Percentiles rank a stretch among this genome's conserved stretches.
Conservation (phyloP, 148 eudicot genomes). For the Arctostaphylos glauca region DNA sequence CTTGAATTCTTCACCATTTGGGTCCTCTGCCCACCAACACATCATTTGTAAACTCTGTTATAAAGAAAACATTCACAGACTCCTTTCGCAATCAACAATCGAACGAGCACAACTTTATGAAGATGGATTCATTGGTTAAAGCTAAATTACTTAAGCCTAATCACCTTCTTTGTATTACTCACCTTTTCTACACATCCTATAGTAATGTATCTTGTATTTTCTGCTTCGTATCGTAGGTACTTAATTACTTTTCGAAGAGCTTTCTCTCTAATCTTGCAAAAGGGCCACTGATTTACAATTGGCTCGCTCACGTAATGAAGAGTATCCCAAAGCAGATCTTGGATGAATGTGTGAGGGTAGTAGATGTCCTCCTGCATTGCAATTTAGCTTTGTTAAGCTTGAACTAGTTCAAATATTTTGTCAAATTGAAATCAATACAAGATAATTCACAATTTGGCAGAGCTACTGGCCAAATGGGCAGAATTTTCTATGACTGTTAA, state of each 20-base stretch:
- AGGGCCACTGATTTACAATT: conserved; percentile 27
- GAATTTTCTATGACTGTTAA: neutral
- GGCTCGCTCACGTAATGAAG: conserved; percentile 36
- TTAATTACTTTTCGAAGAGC: conserved; percentile 26
- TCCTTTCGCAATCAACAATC: neutral
- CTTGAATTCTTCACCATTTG: conserved; percentile 18
- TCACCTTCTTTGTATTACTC: neutral
- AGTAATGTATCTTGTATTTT: conserved; percentile 34
- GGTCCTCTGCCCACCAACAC: too few relatives aligned
- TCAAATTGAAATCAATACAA: neutral
- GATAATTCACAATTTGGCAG: neutral
- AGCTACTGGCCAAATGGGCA: neutral
- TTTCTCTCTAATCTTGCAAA: conserved; percentile 33
- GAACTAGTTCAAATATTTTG: neutral
- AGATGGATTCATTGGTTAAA: too few relatives aligned
- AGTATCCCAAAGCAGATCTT: conserved; percentile 38
- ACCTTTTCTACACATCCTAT: conserved; percentile 38
- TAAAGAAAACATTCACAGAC: neutral
- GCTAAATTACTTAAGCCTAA: too few relatives aligned
- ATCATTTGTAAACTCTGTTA: conserved; percentile 11
- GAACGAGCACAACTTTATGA: too few relatives aligned
- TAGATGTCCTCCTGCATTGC: conserved; percentile 26
- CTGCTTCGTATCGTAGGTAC: conserved; percentile 32
- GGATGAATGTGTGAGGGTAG: conserved; percentile 33
- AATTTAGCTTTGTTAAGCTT: neutral